These are phyloP conservation scores for Venturia nashicola DNA, from an alignment of 2,329 filamentous ascomycete genomes.

Conservation along the genomic window DNA sequence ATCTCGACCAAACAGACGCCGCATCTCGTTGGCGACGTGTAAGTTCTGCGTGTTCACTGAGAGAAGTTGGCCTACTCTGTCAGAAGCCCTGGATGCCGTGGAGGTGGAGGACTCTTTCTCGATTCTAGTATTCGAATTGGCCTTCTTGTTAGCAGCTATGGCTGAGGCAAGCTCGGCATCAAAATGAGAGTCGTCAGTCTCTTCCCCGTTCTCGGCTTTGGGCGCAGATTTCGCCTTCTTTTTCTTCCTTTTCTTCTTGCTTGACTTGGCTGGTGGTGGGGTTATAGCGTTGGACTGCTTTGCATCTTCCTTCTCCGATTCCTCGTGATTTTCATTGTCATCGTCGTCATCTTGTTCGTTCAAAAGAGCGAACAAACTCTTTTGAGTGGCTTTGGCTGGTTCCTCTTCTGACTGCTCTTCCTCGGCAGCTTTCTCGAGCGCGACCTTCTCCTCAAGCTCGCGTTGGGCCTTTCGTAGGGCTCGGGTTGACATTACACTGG, in stretches of 20 bases:
- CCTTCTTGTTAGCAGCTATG: background rate
- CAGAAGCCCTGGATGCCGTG: slow-evolving; percentile 29
- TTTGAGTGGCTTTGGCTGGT: background rate
- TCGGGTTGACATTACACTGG: slow-evolving; percentile 46
- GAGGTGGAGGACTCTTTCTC: slow-evolving; percentile 21
- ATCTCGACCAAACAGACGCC: slow-evolving; percentile 54
- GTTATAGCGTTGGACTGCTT: background rate
- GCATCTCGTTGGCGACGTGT: slow-evolving; percentile 87
- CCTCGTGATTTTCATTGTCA: slow-evolving; percentile 23
- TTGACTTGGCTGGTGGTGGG: slow-evolving; percentile 10
- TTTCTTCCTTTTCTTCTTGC: slow-evolving; percentile 13
- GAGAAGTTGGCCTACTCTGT: slow-evolving; percentile 36
- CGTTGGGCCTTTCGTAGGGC: slow-evolving; percentile 53
- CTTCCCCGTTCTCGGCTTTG: slow-evolving; percentile 16
- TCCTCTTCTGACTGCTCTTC: slow-evolving; percentile 14
- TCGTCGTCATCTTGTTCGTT: slow-evolving; percentile 16
- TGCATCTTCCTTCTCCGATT: slow-evolving; percentile 27
- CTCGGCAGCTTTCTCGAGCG: slow-evolving; percentile 27
- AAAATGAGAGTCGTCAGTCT: slow-evolving; percentile 13
- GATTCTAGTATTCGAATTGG: slow-evolving; percentile 13
- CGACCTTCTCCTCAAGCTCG: slow-evolving; percentile 45
- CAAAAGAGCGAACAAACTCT: slow-evolving; percentile 6
- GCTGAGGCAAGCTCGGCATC: slow-evolving; percentile 10
- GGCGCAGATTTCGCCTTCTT: slow-evolving; percentile 14
- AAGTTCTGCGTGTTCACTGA: slow-evolving; percentile 59